Percentiles rank a stretch among this genome's conserved stretches.
Conservation (phyloP, 352 stramenopile species). For the Phytophthora idaei region DNA sequence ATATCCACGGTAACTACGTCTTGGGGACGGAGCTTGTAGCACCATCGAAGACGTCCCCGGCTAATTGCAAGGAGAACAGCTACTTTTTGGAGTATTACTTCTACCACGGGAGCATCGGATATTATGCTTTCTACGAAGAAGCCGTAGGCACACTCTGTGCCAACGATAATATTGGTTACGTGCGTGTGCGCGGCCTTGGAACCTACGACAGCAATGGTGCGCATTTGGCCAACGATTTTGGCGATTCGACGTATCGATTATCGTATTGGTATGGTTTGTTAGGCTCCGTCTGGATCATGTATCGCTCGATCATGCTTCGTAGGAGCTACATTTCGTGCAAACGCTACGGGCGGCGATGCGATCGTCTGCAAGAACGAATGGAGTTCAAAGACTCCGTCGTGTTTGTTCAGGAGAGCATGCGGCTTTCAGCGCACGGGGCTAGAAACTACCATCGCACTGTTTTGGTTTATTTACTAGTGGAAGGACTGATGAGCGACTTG, state of each 20-base stretch:
- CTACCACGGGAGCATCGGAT: slow-evolving; percentile 36
- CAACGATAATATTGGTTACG: slow-evolving; percentile 36
- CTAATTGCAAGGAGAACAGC: slow-evolving; percentile 13
- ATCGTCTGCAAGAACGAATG: slow-evolving; percentile 26
- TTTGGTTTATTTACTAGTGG: slow-evolving; percentile 32
- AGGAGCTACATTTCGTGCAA: slow-evolving; percentile 30
- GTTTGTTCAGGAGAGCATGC: slow-evolving; percentile 34
- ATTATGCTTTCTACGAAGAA: slow-evolving; percentile 41
- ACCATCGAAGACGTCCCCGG: slow-evolving; percentile 6
- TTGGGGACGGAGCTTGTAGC: slow-evolving; percentile 16
- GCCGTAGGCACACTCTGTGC: slow-evolving; percentile 26
- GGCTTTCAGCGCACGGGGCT: slow-evolving; percentile 29
- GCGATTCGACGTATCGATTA: slow-evolving; percentile 19
- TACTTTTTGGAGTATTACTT: slow-evolving; percentile 42
- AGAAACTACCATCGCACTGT: slow-evolving; percentile 32
- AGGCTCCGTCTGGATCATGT: slow-evolving; percentile 29
- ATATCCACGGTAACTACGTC: slow-evolving; percentile 32
- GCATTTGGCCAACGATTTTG: slow-evolving; percentile 19
- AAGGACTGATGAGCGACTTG: slow-evolving; percentile 38
- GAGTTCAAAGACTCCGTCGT: slow-evolving; percentile 29
- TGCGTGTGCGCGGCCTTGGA: slow-evolving; percentile 29
- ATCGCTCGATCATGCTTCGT: slow-evolving; percentile 26
- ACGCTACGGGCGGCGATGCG: slow-evolving; percentile 22
- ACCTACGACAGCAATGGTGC: slow-evolving; percentile 36
- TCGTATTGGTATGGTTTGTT: slow-evolving; percentile 39